phyloP scores from a whole-genome alignment of 306 rosid genomes.

The Pterocarpus macrocarpus region DNA sequence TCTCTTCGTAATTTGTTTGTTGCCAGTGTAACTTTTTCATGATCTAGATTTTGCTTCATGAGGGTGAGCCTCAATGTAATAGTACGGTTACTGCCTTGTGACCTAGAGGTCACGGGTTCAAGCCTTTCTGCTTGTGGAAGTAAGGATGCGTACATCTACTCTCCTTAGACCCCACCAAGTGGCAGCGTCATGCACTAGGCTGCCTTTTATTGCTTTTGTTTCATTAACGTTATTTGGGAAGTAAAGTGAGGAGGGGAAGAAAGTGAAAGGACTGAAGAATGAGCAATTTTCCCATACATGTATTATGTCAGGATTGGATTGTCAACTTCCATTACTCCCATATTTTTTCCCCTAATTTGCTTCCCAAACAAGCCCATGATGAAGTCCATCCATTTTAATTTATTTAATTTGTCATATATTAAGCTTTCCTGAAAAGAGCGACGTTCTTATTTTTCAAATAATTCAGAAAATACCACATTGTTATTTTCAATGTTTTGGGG shows the following conservation, averaged over 20 bases:
- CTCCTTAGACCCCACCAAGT: no score
- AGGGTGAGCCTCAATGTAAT: no score
- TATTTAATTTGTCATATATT: constrained; percentile 6
- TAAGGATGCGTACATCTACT: no score
- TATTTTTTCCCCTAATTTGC: not conserved
- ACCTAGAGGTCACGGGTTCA: no score
- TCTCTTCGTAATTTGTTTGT: not conserved
- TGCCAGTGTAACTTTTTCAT: not conserved
- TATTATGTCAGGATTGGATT: constrained; percentile 13
- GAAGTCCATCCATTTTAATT: constrained; percentile 11
- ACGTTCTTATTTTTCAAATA: not conserved
- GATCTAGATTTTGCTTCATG: not conserved
- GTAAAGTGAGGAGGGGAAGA: not conserved
- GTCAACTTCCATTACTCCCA: not conserved
- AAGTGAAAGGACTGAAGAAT: not conserved
- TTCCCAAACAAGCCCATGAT: constrained; percentile 15
- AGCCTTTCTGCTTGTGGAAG: no score
- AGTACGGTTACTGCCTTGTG: no score
- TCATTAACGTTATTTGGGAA: not conserved
- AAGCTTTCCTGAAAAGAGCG: not conserved
- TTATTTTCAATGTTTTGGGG: not conserved
- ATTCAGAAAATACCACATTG: not conserved
- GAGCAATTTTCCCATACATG: not conserved
- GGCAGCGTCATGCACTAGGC: no score
- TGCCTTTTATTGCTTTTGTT: no score